Percentiles rank a stretch among this genome's conserved stretches.
phyloP scores from a whole-genome alignment of 108 stramenopile species.

The Discostella pseudostelligera region DNA sequence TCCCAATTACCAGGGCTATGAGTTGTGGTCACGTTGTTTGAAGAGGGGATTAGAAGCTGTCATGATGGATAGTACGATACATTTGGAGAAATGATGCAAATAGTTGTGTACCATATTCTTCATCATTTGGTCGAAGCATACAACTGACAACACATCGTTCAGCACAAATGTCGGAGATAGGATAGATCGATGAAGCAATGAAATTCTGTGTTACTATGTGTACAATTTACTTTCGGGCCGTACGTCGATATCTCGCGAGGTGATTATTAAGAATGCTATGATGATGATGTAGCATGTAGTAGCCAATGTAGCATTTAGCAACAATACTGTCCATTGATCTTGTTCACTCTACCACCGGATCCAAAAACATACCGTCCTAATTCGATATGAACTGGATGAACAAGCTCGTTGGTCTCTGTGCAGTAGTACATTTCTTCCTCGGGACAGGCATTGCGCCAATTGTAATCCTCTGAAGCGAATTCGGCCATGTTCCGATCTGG shows the following conservation, averaged over 20 bases:
- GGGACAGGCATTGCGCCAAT: slow-evolving; percentile 51
- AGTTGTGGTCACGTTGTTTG: slow-evolving; percentile 38
- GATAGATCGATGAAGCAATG: neutral
- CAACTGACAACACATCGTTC: too few species aligned
- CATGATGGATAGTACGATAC: slow-evolving; percentile 2
- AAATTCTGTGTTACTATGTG: neutral
- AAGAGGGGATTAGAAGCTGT: slow-evolving; percentile 31
- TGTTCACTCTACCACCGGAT: neutral
- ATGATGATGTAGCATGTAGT: neutral
- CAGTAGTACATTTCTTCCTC: slow-evolving; percentile 48
- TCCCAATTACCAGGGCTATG: slow-evolving; percentile 48
- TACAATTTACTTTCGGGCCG: too few species aligned
- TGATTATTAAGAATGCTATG: too few species aligned
- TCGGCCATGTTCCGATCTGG: slow-evolving; percentile 56
- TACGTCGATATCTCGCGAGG: too few species aligned
- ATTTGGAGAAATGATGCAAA: too few species aligned
- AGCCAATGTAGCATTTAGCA: too few species aligned
- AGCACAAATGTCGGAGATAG: too few species aligned
- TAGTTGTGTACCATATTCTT: too few species aligned
- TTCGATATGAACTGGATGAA: slow-evolving; percentile 51
- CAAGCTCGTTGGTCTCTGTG: slow-evolving; percentile 37
- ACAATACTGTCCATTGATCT: neutral
- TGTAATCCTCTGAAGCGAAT: slow-evolving; percentile 60
- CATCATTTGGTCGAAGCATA: too few species aligned
- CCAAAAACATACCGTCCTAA: slow-evolving; percentile 2